These are phyloP conservation scores for Gaeumannomyces tritici DNA, from an alignment of 2,329 filamentous ascomycete species.

Conservation along the genomic window DNA sequence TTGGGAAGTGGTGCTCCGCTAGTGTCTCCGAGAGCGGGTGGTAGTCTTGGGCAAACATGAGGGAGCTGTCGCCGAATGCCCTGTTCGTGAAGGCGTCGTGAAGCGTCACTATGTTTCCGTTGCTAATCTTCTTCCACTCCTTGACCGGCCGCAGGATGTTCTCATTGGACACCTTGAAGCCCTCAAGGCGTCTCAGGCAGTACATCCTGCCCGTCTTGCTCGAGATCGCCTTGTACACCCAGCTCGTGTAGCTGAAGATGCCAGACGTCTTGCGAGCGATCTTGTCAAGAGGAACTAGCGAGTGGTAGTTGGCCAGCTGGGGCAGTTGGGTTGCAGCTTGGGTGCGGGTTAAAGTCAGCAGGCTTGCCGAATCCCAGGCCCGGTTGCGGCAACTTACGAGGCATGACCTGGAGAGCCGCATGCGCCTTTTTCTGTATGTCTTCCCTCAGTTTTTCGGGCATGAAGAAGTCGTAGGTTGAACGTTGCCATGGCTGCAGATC, in stretches of 20 bases:
- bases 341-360: not conserved
- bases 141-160: slow-evolving; percentile 79
- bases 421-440: slow-evolving; percentile 84
- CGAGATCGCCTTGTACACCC: slow-evolving; percentile 91
- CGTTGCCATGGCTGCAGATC: slow-evolving; percentile 79
- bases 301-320: slow-evolving; percentile 71
- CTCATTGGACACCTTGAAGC: slow-evolving; percentile 81
- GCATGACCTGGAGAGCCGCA: slow-evolving; percentile 74
- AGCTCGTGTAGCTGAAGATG: slow-evolving; percentile 80
- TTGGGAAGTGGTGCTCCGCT: slow-evolving; percentile 65
- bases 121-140: slow-evolving; percentile 79
- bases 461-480: slow-evolving; percentile 82
- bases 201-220: slow-evolving; percentile 85
- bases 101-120: slow-evolving; percentile 72
- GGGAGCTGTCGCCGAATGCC: slow-evolving; percentile 86
- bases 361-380: slow-evolving; percentile 47
- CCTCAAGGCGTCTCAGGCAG: slow-evolving; percentile 76
- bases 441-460: slow-evolving; percentile 77
- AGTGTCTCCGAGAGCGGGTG: slow-evolving; percentile 86
- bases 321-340: not conserved
- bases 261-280: slow-evolving; percentile 61
- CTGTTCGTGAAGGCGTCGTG: slow-evolving; percentile 90
- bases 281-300: slow-evolving; percentile 79
- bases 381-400: slow-evolving; percentile 41
- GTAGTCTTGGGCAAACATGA: slow-evolving; percentile 91